Conservation (phyloP, 805 yeast genomes). For the Teunomyces tritomae region DNA sequence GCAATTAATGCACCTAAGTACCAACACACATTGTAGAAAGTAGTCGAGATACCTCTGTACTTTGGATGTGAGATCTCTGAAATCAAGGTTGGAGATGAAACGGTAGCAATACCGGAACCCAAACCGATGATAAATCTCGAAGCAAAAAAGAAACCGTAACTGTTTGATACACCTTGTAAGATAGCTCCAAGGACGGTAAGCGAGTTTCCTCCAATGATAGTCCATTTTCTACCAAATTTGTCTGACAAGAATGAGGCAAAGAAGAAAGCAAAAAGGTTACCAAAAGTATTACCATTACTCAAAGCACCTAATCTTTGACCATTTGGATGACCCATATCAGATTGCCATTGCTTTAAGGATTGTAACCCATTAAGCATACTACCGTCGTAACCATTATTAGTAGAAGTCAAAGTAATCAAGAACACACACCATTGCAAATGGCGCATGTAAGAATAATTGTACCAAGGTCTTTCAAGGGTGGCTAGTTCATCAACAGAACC, state of each 20-base stretch:
- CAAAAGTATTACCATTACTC: conserved; percentile 28
- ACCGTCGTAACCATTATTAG: conserved; percentile 35
- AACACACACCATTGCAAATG: conserved; percentile 37
- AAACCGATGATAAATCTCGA: conserved; percentile 49
- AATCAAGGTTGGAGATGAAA: conserved; percentile 47
- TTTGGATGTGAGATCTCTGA: conserved; percentile 51
- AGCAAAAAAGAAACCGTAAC: conserved; percentile 37
- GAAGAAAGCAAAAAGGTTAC: conserved; percentile 30
- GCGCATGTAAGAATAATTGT: conserved; percentile 35
- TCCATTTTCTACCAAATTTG: conserved; percentile 38
- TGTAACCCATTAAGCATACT: conserved; percentile 50
- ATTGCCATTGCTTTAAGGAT: conserved; percentile 40
- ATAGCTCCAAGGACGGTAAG: conserved; percentile 33
- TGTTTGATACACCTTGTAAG: conserved; percentile 35
- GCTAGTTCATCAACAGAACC: conserved; percentile 5
- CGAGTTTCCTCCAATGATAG: conserved; percentile 22
- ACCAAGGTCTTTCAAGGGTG: conserved; percentile 25
- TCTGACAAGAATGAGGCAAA: conserved; percentile 33
- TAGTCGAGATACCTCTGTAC: conserved; percentile 21
- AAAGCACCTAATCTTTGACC: conserved; percentile 22
- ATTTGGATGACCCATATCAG: conserved; percentile 26
- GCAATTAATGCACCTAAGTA: conserved; percentile 54
- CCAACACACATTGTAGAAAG: conserved; percentile 53
- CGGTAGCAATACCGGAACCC: conserved; percentile 42
- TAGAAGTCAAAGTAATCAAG: conserved; percentile 44